These are phyloP conservation scores for Aureobasidium sp. DNA, from an alignment of 2,329 filamentous ascomycete species.

Conservation along the genomic window DNA sequence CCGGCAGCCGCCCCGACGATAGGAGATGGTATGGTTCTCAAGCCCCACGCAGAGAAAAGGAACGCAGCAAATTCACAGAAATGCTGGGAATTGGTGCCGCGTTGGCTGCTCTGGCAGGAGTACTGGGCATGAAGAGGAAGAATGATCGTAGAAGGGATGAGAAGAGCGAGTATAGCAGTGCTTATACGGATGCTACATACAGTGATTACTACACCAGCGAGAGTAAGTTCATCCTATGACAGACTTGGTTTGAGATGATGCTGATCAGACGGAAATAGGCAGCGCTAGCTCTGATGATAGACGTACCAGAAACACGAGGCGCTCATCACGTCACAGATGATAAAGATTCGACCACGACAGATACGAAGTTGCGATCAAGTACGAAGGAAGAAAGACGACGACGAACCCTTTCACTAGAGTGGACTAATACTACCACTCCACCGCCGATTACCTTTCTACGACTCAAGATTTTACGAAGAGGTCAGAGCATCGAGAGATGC, in stretches of 20 bases:
- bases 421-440: too few relatives aligned
- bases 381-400: neutral
- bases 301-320: conserved; percentile 30
- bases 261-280: conserved; percentile 22
- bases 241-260: neutral
- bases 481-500: too few relatives aligned
- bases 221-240: conserved; percentile 34
- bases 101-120: conserved; percentile 35
- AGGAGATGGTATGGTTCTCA: conserved; percentile 40
- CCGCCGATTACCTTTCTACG: neutral
- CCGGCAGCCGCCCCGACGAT: conserved; percentile 20
- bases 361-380: neutral
- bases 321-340: conserved; percentile 10
- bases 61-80: conserved; percentile 26
- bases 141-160: conserved; percentile 30
- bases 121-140: conserved; percentile 37
- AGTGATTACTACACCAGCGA: conserved; percentile 37
- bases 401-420: too few relatives aligned
- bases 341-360: conserved; percentile 14
- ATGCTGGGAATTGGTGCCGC: conserved; percentile 31
- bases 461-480: neutral
- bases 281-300: conserved; percentile 38
- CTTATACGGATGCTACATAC: conserved; percentile 33
- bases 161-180: conserved; percentile 30
- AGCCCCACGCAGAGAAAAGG: conserved; percentile 27